These are phyloP conservation scores for Senna siamea DNA, from an alignment of 306 rosid genomes.

Conservation along the genomic window DNA sequence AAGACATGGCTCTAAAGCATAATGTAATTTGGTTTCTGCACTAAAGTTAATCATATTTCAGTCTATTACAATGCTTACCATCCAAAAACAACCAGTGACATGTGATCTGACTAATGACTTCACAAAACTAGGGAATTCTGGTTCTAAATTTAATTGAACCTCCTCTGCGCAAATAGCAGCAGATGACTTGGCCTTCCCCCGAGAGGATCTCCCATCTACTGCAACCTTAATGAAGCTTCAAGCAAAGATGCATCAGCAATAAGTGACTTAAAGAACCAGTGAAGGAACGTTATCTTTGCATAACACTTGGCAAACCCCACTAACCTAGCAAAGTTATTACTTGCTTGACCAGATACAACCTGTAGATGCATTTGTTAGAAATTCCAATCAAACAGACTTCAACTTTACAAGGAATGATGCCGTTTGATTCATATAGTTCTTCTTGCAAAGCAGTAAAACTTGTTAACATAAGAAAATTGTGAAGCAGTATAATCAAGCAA, in stretches of 20 bases:
- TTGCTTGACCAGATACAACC: slow-evolving; percentile 52
- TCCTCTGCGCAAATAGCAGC: slow-evolving; percentile 74
- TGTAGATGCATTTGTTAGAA: slow-evolving; percentile 48
- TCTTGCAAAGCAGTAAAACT: background rate
- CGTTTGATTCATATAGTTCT: slow-evolving; percentile 8
- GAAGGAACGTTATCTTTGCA: background rate
- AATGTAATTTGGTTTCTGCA: slow-evolving; percentile 1
- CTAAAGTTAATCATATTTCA: background rate
- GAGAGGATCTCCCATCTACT: slow-evolving; percentile 55
- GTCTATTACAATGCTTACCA: slow-evolving; percentile 52
- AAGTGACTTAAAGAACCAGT: slow-evolving; percentile 16
- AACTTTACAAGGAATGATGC: slow-evolving; percentile 2
- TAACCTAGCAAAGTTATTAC: slow-evolving; percentile 51
- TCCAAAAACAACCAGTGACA: slow-evolving; percentile 87
- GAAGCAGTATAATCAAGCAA: background rate
- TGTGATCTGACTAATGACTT: slow-evolving; percentile 86
- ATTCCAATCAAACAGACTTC: slow-evolving; percentile 13
- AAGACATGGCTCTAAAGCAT: slow-evolving; percentile 13
- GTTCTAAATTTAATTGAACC: slow-evolving; percentile 52
- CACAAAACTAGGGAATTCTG: slow-evolving; percentile 74
- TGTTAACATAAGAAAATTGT: background rate
- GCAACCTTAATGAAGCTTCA: slow-evolving; percentile 51
- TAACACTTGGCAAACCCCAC: slow-evolving; percentile 32
- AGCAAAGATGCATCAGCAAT: slow-evolving; percentile 26
- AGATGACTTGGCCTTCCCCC: slow-evolving; percentile 72